A percentile compares a stretch with the other conserved stretches of the same genome.
Conservation (phyloP, 2,329 filamentous ascomycete species). For the Bipolaris oryzae region DNA sequence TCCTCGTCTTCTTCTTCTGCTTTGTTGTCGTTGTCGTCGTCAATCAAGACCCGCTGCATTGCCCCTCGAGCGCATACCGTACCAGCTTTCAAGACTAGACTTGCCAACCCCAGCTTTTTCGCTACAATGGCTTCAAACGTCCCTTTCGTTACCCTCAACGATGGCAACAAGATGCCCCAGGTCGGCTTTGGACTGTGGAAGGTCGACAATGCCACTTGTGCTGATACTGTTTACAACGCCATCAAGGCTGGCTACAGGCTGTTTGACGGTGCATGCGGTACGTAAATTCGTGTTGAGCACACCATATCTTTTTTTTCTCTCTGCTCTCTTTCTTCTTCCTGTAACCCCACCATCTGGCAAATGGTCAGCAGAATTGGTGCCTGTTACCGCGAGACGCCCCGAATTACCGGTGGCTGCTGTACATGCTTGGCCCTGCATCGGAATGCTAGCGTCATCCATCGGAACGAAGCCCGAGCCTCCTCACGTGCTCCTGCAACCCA, state of each 20-base stretch:
- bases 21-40: slow-evolving; percentile 11
- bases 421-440: slow-evolving; percentile 21
- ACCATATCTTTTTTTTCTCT: neutral
- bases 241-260: slow-evolving; percentile 48
- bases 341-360: neutral
- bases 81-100: slow-evolving; percentile 4
- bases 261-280: slow-evolving; percentile 48
- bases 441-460: slow-evolving; percentile 20
- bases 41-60: slow-evolving; percentile 10
- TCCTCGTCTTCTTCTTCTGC: slow-evolving; percentile 15
- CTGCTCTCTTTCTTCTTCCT: neutral
- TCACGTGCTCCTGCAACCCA: slow-evolving; percentile 1
- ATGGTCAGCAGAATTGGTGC: neutral
- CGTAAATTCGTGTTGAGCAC: slow-evolving; percentile 13
- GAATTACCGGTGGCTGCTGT: slow-evolving; percentile 30
- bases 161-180: slow-evolving; percentile 47
- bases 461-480: slow-evolving; percentile 6
- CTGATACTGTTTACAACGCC: slow-evolving; percentile 44
- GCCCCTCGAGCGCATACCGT: slow-evolving; percentile 12
- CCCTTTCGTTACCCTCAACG: slow-evolving; percentile 41
- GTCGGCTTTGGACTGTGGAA: slow-evolving; percentile 47
- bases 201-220: slow-evolving; percentile 40
- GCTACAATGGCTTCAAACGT: slow-evolving; percentile 36
- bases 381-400: slow-evolving; percentile 17
- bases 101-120: slow-evolving; percentile 20